Evolutionary conservation across 768 basidiomycete genomes (phyloP), one percentile per base, ranked within the genome.

Genomic region (Gloeostereum incarnatum): DNA sequence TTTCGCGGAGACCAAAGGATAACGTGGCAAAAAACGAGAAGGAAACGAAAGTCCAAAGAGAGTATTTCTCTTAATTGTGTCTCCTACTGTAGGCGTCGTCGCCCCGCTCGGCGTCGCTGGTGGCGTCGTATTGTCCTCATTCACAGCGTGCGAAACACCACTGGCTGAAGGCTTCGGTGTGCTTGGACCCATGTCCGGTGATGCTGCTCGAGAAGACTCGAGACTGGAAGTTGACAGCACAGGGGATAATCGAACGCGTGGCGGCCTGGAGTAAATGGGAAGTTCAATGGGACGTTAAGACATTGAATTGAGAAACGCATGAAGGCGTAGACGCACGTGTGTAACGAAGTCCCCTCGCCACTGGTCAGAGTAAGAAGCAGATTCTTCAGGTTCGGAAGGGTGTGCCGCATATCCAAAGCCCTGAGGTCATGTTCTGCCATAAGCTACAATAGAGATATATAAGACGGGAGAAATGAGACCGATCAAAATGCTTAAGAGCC

Each of bases 321-420:
- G 27, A 38, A 50, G 42, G 52, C 38, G 45, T 21, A 30, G 23
- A 24, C 41, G 18, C 22, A 19, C 29, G 34, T 40, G 46, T 43
- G 42, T 16, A 38, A 59, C 72, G 57, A 60, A 20, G 65, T 59
- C 31, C 64, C 66, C 50, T 79, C 78, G 35, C 80, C 82, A 50
- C 79, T 75, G 38, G 82, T 87, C 46, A 94, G 66, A 8, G 87
- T 92, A 21, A 98, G 71, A 38, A 97, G 57, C 14, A 98, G 68
- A 51, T 92, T 92, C 65, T 96, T 97, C 45, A 99, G 71, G 63
- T 99, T 99, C 29, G 93, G 92, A 20, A 99, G 68, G 3, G 96
- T 98, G 55, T 99, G 93, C 35, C 93, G 76, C 64, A 94, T 80
- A 62, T 99, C 96, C 49, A 94, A 61, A 16, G 91, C 83, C 30